Percentiles rank a stretch among this genome's conserved stretches.
Conservation (phyloP, 2,329 filamentous ascomycete genomes). For the Phialophora verrucosa region DNA sequence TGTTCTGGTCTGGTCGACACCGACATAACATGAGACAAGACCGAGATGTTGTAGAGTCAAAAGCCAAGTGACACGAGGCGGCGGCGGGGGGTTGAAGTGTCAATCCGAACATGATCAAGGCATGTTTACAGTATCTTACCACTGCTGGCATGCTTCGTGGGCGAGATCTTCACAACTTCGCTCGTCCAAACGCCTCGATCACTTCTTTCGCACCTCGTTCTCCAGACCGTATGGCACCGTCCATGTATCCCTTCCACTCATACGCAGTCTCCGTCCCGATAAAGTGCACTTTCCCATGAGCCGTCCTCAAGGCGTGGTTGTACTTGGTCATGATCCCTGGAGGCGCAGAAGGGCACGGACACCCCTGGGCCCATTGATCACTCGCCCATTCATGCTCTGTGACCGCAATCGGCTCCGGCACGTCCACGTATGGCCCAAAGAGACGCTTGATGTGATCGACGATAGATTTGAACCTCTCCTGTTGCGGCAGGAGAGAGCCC, state of each 20-base stretch:
- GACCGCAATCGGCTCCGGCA: constrained; percentile 28
- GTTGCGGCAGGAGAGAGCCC: constrained; percentile 28
- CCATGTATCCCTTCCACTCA: constrained; percentile 65
- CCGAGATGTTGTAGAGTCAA: neutral
- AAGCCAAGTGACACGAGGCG: neutral
- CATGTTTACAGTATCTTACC: too few species aligned
- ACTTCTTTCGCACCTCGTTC: constrained; percentile 51
- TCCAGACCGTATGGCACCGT: constrained; percentile 60
- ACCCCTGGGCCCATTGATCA: constrained; percentile 50
- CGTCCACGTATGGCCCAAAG: constrained; percentile 28
- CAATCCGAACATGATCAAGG: too few species aligned
- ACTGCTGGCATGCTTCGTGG: too few species aligned
- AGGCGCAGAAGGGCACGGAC: constrained; percentile 47
- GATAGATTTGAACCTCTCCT: constrained; percentile 28
- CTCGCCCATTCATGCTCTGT: constrained; percentile 43
- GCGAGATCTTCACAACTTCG: constrained; percentile 21
- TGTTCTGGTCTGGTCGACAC: too few species aligned
- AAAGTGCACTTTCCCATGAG: constrained; percentile 56
- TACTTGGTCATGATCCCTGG: constrained; percentile 49
- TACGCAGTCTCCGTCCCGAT: constrained; percentile 61
- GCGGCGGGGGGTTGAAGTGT: too few species aligned
- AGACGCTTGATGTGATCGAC: constrained; percentile 30
- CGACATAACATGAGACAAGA: too few species aligned
- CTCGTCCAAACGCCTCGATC: constrained; percentile 49
- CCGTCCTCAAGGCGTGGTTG: constrained; percentile 43